These are phyloP conservation scores for Apophysomyces elegans DNA, from an alignment of 371 early-diverging fungal species.

Conservation along the genomic window DNA sequence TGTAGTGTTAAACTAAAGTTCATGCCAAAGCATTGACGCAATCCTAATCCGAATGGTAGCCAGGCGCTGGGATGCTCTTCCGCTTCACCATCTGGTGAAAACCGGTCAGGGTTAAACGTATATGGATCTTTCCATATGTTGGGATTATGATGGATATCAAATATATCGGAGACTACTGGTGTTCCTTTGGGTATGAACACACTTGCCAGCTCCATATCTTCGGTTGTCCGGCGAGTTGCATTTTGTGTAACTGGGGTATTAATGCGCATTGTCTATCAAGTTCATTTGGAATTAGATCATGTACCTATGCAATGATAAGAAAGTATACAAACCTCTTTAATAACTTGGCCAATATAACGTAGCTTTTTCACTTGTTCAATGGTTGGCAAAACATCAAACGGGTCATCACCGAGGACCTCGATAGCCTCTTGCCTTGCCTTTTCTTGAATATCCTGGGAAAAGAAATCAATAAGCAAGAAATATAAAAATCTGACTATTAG, in stretches of 20 bases:
- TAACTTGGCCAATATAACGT: conserved; percentile 44
- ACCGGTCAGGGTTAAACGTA: conserved; percentile 57
- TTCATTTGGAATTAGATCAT: conserved; percentile 15
- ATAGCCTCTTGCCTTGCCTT: conserved; percentile 49
- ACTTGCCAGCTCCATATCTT: conserved; percentile 16
- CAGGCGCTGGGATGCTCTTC: conserved; percentile 39
- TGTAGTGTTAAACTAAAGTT: conserved; percentile 62
- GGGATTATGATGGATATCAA: conserved; percentile 35
- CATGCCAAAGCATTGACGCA: conserved; percentile 62
- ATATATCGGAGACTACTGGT: conserved; percentile 19
- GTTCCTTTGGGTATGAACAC: conserved; percentile 20
- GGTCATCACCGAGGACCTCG: conserved; percentile 44
- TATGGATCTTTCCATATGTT: conserved; percentile 44
- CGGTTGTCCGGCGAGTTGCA: conserved; percentile 1
- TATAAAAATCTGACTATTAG: not conserved
- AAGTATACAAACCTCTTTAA: conserved; percentile 30
- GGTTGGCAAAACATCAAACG: conserved; percentile 43
- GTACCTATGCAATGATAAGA: not conserved
- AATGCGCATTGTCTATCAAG: conserved; percentile 18
- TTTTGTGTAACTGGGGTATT: conserved; percentile 22
- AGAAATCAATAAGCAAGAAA: not conserved
- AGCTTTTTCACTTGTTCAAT: conserved; percentile 49
- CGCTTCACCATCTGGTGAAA: conserved; percentile 37
- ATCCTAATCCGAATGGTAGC: conserved; percentile 58
- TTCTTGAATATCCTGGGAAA: conserved; percentile 38